These are phyloP conservation scores for Acacia pycnantha DNA, from an alignment of 331 rosid genomes.

Conservation along the genomic window DNA sequence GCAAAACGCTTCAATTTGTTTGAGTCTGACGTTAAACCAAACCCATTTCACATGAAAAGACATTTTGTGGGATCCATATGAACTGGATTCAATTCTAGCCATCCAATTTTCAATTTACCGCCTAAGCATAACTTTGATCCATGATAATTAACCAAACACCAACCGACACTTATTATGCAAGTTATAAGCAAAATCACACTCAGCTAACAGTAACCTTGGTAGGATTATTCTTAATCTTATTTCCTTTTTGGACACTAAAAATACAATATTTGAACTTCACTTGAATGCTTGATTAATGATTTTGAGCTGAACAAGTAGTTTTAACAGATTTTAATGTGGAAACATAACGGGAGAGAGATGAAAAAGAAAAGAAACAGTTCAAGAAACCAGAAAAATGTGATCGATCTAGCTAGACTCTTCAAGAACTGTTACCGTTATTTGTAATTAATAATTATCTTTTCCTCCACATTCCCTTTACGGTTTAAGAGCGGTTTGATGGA, in stretches of 20 bases:
- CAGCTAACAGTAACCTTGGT: neutral
- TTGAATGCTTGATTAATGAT: neutral
- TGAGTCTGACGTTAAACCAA: constrained; percentile 22
- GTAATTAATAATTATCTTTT: neutral
- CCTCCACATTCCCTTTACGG: neutral
- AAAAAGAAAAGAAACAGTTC: neutral
- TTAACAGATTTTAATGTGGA: constrained; percentile 9
- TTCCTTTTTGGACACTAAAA: no score
- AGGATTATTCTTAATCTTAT: neutral
- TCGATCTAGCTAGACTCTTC: constrained; percentile 18
- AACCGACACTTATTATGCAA: constrained; percentile 30
- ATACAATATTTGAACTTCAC: neutral
- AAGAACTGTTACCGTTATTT: constrained; percentile 34
- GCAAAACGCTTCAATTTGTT: neutral
- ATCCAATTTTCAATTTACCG: neutral
- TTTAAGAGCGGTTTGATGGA: constrained; percentile 14
- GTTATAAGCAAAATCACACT: constrained; percentile 14
- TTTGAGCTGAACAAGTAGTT: constrained; percentile 28
- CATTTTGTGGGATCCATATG: constrained; percentile 30
- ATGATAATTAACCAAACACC: constrained; percentile 2
- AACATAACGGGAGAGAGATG: constrained; percentile 21
- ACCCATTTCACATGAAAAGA: constrained; percentile 20
- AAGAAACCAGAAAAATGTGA: constrained; percentile 12
- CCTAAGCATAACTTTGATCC: neutral
- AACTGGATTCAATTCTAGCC: constrained; percentile 34